A percentile compares a stretch with the other conserved stretches of the same genome.
Evolutionary conservation across 169 alveolate genomes (phyloP).

Genomic region (Cryptosporidium baileyi): DNA sequence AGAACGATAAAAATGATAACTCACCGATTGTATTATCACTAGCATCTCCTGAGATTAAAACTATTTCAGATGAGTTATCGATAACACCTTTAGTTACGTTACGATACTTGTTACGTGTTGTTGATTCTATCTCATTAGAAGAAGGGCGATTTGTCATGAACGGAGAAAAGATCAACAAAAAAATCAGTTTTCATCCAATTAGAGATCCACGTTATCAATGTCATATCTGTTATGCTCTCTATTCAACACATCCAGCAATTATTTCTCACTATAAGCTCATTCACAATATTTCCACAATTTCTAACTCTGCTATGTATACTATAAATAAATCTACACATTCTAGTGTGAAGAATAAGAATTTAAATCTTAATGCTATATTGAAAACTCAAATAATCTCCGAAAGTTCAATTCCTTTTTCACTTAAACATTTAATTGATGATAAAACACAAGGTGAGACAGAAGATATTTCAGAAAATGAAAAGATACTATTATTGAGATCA

Average conservation of each 20-base stretch:
- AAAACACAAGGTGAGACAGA: not conserved
- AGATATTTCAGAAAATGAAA: not conserved
- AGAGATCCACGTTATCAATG: constrained; percentile 58
- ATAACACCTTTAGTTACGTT: constrained; percentile 13
- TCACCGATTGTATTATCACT: constrained; percentile 17
- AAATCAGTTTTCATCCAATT: constrained; percentile 31
- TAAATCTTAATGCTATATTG: not conserved
- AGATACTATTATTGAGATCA: constrained; percentile 21
- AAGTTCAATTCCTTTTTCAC: constrained; percentile 18
- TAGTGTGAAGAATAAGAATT: not conserved
- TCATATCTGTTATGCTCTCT: constrained; percentile 50
- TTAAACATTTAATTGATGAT: constrained; percentile 8
- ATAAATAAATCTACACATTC: not conserved
- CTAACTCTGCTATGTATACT: constrained; percentile 55
- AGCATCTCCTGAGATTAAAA: constrained; percentile 61
- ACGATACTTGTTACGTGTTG: constrained; percentile 57
- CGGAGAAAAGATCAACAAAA: not conserved
- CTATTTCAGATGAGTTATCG: constrained; percentile 17
- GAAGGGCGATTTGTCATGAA: not conserved
- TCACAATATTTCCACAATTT: constrained; percentile 26
- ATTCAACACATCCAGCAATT: constrained; percentile 67
- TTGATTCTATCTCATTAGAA: constrained; percentile 37
- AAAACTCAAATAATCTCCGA: constrained; percentile 33
- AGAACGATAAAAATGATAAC: not conserved
- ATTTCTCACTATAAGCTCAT: constrained; percentile 43